A percentile compares a stretch with the other conserved stretches of the same genome.
phyloP scores from a whole-genome alignment of 1,284 basidiomycete genomes.

The Inonotus obliquus region DNA sequence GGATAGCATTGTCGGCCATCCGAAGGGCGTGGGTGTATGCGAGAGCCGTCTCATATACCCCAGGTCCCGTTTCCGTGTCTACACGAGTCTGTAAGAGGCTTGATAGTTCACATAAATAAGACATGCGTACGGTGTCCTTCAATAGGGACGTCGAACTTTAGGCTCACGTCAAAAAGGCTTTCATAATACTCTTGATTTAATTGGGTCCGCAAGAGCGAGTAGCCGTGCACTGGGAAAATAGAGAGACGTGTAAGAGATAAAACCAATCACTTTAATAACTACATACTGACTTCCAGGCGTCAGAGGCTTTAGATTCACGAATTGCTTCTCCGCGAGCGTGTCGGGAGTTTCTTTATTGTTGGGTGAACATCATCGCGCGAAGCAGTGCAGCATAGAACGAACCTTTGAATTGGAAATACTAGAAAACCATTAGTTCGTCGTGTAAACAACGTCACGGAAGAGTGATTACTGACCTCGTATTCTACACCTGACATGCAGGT shows the following conservation, averaged over 20 bases:
- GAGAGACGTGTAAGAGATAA: neutral
- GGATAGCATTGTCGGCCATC: conserved; percentile 92
- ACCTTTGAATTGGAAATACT: conserved; percentile 97
- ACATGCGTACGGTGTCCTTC: conserved; percentile 82
- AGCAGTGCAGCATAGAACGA: conserved; percentile 8
- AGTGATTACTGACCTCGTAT: conserved; percentile 69
- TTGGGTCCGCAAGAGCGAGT: conserved; percentile 84
- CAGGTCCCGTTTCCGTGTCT: conserved; percentile 96
- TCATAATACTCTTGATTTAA: conserved; percentile 89
- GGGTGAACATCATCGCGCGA: neutral
- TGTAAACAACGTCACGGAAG: neutral
- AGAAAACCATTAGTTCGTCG: neutral
- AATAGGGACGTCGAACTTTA: conserved; percentile 75
- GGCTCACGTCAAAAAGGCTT: conserved; percentile 77
- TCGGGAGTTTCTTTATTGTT: conserved; percentile 66
- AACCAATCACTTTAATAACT: neutral
- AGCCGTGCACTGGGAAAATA: conserved; percentile 79
- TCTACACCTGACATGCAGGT: conserved; percentile 80
- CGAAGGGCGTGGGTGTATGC: conserved; percentile 80
- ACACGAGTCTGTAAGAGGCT: conserved; percentile 8
- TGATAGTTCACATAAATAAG: neutral
- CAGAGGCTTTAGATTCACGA: conserved; percentile 67
- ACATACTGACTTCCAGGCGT: conserved; percentile 82
- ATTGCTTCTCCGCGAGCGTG: conserved; percentile 74
- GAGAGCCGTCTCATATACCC: conserved; percentile 91